Conservation (phyloP, 73 alveolate genomes). For the Breviolum minutum region DNA sequence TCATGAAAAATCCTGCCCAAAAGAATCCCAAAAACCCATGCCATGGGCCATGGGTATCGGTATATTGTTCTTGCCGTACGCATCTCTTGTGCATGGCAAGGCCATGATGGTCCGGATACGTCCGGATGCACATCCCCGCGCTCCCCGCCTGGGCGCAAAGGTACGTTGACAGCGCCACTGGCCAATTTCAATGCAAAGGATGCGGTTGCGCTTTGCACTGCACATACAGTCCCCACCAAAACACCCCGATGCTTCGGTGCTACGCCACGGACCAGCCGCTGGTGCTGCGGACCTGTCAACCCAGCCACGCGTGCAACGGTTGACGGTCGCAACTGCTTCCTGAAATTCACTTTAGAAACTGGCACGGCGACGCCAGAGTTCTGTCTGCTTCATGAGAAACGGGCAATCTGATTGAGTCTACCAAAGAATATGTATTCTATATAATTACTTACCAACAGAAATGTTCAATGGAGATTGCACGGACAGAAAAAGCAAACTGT, state of each 20-base stretch:
- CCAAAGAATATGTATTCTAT: background rate
- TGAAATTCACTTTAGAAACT: background rate
- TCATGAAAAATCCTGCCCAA: too few relatives aligned
- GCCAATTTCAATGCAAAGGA: conserved; percentile 72
- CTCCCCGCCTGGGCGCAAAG: conserved; percentile 43
- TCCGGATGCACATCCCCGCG: too few relatives aligned
- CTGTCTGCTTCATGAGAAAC: too few relatives aligned
- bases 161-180: conserved; percentile 53
- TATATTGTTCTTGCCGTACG: background rate
- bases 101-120: too few relatives aligned
- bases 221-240: conserved; percentile 75
- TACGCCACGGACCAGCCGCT: conserved; percentile 84
- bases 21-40: too few relatives aligned
- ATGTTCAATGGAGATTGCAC: too few relatives aligned
- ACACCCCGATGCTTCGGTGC: conserved; percentile 90
- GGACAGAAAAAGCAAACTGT: too few relatives aligned
- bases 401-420: background rate
- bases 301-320: too few relatives aligned
- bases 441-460: too few relatives aligned
- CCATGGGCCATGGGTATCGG: background rate
- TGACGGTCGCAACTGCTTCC: background rate
- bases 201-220: conserved; percentile 59
- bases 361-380: too few relatives aligned
- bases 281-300: conserved; percentile 63
- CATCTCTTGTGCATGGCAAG: too few relatives aligned